Percentiles rank a stretch among this genome's conserved stretches.
phyloP scores from a whole-genome alignment of 2,329 filamentous ascomycete species.

The Neonectria sp. region DNA sequence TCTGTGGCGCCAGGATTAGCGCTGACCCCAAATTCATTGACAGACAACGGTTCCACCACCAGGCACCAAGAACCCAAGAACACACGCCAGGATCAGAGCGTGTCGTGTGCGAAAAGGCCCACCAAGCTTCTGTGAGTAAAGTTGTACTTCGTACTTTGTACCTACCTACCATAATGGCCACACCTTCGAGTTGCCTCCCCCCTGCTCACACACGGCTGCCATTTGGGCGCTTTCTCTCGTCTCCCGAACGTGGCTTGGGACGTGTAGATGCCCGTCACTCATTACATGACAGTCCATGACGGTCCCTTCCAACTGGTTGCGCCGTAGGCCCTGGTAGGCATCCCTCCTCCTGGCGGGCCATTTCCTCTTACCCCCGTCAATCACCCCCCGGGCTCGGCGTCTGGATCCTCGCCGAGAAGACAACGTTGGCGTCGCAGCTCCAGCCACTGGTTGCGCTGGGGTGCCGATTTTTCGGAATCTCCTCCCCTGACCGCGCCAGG shows the following conservation, averaged over 20 bases:
- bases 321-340: slow-evolving; percentile 13
- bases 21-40: slow-evolving; percentile 42
- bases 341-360: slow-evolving; percentile 26
- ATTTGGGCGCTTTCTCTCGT: slow-evolving; percentile 35
- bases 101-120: slow-evolving; percentile 40
- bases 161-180: slow-evolving; percentile 28
- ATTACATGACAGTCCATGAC: slow-evolving; percentile 11
- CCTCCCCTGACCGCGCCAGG: slow-evolving; percentile 29
- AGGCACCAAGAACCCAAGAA: slow-evolving; percentile 20
- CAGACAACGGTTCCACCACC: slow-evolving; percentile 46
- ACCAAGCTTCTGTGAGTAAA: slow-evolving; percentile 33
- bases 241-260: slow-evolving; percentile 33
- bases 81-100: slow-evolving; percentile 34
- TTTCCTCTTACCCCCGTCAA: slow-evolving; percentile 6
- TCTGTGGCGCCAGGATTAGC: slow-evolving; percentile 40
- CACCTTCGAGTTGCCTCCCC: slow-evolving; percentile 35
- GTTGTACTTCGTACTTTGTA: not conserved
- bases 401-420: slow-evolving; percentile 25
- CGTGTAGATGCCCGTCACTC: slow-evolving; percentile 34
- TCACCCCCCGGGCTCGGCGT: slow-evolving; percentile 14
- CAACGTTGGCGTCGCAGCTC: slow-evolving; percentile 26
- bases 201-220: slow-evolving; percentile 41
- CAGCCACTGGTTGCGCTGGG: slow-evolving; percentile 32
- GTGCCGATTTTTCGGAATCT: slow-evolving; percentile 39
- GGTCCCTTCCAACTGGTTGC: slow-evolving; percentile 17